These are phyloP conservation scores for Vigna angularis DNA, from an alignment of 306 rosid species.

Conservation along the genomic window DNA sequence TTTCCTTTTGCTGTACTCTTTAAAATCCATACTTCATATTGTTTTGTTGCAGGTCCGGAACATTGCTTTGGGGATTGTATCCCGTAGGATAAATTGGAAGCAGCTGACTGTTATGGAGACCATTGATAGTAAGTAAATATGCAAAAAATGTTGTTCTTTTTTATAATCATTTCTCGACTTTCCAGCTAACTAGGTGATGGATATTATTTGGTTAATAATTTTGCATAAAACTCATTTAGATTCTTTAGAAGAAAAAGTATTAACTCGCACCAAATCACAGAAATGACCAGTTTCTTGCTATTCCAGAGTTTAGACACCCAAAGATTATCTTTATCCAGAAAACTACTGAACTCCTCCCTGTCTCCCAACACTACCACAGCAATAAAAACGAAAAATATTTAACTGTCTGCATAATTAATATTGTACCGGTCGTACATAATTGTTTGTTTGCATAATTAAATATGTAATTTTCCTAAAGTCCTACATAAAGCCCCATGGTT, in stretches of 20 bases:
- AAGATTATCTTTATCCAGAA: background rate
- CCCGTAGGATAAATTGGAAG: slow-evolving; percentile 92
- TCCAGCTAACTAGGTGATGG: slow-evolving; percentile 18
- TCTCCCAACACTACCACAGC: background rate
- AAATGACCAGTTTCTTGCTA: background rate
- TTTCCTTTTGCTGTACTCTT: slow-evolving; percentile 10
- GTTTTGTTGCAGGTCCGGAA: slow-evolving; percentile 79
- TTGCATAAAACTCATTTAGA: slow-evolving; percentile 11
- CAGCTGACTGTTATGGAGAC: slow-evolving; percentile 80
- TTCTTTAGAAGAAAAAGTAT: slow-evolving; percentile 20
- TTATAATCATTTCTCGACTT: background rate
- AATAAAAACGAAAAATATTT: background rate
- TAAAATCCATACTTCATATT: slow-evolving; percentile 16
- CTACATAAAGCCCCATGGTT: no score
- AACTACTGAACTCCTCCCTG: background rate
- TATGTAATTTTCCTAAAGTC: background rate
- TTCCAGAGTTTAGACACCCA: background rate
- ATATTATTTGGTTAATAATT: slow-evolving; percentile 13
- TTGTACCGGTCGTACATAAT: background rate
- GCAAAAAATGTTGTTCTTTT: background rate
- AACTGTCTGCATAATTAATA: background rate
- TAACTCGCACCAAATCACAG: background rate
- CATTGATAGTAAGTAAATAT: slow-evolving; percentile 68
- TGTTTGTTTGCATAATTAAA: background rate
- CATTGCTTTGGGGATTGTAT: slow-evolving; percentile 88